Evolutionary conservation across 164 flowering plant genomes (phyloP).

Genomic region (Magnolia kwangsiensis): DNA sequence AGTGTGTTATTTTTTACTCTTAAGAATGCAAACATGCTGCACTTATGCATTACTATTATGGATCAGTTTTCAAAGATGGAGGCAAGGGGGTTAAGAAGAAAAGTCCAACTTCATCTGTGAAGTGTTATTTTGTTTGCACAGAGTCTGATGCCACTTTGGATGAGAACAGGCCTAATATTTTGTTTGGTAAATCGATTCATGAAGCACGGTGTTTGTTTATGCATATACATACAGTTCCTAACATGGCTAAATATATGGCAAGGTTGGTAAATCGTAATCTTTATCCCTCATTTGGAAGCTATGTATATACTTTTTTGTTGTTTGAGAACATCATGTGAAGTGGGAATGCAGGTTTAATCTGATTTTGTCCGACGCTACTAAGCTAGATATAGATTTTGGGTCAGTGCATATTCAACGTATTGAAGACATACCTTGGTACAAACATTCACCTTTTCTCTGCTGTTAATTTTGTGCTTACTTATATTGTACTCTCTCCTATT

Average conservation of each 20-base stretch:
- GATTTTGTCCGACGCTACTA: constrained; percentile 68
- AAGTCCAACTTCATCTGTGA: constrained; percentile 48
- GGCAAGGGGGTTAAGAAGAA: constrained; percentile 69
- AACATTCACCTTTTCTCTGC: not conserved
- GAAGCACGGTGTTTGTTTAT: constrained; percentile 70
- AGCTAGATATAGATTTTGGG: constrained; percentile 52
- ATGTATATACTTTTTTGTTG: not conserved
- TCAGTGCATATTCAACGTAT: constrained; percentile 40
- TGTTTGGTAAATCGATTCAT: constrained; percentile 33
- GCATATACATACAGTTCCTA: constrained; percentile 62
- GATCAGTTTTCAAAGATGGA: constrained; percentile 84
- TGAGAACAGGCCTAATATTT: constrained; percentile 18
- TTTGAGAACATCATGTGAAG: not conserved
- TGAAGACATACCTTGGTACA: constrained; percentile 50
- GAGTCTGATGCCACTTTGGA: constrained; percentile 39
- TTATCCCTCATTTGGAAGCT: not conserved
- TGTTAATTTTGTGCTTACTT: not conserved
- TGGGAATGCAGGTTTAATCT: constrained; percentile 67
- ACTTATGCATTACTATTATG: constrained; percentile 3
- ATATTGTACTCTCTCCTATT: not conserved
- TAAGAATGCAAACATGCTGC: too few relatives aligned
- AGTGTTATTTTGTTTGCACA: constrained; percentile 61
- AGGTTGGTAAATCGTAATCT: constrained; percentile 41
- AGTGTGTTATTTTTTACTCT: too few relatives aligned
- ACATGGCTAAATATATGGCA: constrained; percentile 61